phyloP scores from a whole-genome alignment of 306 rosid species.

The Cucurbita ficifolia region DNA sequence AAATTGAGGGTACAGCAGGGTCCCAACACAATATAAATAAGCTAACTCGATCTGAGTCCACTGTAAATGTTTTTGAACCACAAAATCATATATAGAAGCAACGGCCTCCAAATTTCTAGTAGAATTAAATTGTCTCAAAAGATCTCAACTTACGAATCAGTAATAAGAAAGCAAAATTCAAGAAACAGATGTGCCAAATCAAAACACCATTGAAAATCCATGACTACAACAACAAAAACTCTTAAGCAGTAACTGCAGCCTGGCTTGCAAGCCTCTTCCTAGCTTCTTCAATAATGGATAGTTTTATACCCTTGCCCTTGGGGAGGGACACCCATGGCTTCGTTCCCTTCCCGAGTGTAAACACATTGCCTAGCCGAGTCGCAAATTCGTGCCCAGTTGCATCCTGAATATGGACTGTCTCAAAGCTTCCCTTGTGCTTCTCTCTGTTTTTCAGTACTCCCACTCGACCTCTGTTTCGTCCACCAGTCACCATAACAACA shows the following conservation, averaged over 20 bases:
- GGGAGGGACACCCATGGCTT: slow-evolving; percentile 81
- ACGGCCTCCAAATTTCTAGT: not conserved
- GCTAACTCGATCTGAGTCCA: not conserved
- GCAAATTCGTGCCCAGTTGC: slow-evolving; percentile 72
- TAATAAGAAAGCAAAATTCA: not conserved
- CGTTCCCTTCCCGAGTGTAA: slow-evolving; percentile 62
- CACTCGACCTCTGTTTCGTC: slow-evolving; percentile 75
- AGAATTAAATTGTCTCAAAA: not conserved
- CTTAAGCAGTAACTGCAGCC: slow-evolving; percentile 28
- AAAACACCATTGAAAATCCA: not conserved
- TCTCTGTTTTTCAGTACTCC: slow-evolving; percentile 80
- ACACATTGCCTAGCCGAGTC: slow-evolving; percentile 63
- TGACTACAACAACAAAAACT: not conserved
- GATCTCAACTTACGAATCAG: not conserved
- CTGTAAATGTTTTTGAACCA: not conserved
- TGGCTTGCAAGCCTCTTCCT: slow-evolving; percentile 56
- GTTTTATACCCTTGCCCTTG: slow-evolving; percentile 84
- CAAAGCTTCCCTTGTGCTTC: slow-evolving; percentile 76
- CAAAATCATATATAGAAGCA: not conserved
- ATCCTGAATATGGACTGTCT: slow-evolving; percentile 72
- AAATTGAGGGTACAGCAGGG: not conserved
- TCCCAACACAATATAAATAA: not conserved
- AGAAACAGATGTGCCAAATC: not conserved
- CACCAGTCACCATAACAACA: slow-evolving; percentile 79
- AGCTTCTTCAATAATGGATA: slow-evolving; percentile 68